A percentile compares a stretch with the other conserved stretches of the same genome.
These are phyloP conservation scores for Pseudonitzschia pungens DNA, from an alignment of 108 stramenopile genomes.

Conservation along the genomic window DNA sequence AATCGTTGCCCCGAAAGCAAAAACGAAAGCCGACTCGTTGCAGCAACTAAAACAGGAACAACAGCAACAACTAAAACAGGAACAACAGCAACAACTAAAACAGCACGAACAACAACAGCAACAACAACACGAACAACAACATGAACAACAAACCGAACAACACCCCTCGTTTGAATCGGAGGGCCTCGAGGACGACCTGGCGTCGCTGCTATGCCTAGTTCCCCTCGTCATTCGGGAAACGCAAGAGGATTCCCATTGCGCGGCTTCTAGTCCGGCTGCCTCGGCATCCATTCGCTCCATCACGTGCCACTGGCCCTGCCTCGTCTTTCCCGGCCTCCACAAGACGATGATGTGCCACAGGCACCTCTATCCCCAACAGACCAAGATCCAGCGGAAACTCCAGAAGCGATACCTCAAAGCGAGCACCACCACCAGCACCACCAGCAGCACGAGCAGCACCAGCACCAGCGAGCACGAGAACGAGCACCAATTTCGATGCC, in stretches of 20 bases:
- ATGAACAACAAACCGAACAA: too few species aligned
- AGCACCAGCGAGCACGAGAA: too few species aligned
- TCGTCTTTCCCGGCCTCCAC: not conserved
- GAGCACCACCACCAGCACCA: too few species aligned
- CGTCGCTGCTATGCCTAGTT: not conserved
- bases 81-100: not conserved
- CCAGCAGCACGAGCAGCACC: too few species aligned
- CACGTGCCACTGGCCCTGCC: conserved; percentile 6
- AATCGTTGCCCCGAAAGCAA: too few species aligned
- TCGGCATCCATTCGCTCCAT: too few species aligned
- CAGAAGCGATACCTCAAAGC: not conserved
- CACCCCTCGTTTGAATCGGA: too few species aligned
- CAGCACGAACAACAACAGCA: not conserved
- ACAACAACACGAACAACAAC: too few species aligned
- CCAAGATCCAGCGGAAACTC: not conserved
- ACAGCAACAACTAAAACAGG: not conserved
- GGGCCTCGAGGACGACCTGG: not conserved
- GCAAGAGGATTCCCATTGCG: not conserved
- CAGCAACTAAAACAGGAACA: not conserved
- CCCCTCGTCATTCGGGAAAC: not conserved
- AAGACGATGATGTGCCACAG: not conserved
- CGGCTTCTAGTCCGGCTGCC: not conserved
- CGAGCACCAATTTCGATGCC: too few species aligned
- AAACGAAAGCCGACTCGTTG: too few species aligned
- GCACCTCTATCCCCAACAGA: conserved; percentile 3